Percentiles rank a stretch among this genome's conserved stretches.
Conservation (phyloP, 2,329 filamentous ascomycete species). For the Thermoascus crustaceus region DNA sequence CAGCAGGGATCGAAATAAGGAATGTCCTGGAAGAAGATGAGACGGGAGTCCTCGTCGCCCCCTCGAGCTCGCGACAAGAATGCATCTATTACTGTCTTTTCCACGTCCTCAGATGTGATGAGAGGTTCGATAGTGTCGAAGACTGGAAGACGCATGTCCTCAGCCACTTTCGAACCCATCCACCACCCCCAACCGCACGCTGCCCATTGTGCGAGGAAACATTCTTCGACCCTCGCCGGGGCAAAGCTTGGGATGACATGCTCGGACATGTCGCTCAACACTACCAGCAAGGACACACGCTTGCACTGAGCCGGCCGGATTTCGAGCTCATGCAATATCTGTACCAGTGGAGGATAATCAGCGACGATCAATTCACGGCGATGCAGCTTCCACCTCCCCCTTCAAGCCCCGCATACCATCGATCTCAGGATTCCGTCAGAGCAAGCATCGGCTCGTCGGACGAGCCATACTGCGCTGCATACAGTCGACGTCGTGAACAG, state of each 20-base stretch:
- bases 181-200: constrained; percentile 31
- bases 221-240: constrained; percentile 13
- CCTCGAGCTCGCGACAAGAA: constrained; percentile 7
- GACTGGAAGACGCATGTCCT: constrained; percentile 38
- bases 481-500: constrained; percentile 32
- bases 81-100: constrained; percentile 33
- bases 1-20: constrained; percentile 15
- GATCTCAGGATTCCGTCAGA: constrained; percentile 27
- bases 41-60: constrained; percentile 22
- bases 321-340: constrained; percentile 40
- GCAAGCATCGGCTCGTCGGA: constrained; percentile 31
- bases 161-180: constrained; percentile 36
- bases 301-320: constrained; percentile 33
- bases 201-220: constrained; percentile 35
- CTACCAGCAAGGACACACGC: constrained; percentile 33
- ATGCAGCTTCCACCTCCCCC: constrained; percentile 34
- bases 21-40: constrained; percentile 21
- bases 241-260: constrained; percentile 34
- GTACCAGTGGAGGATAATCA: constrained; percentile 35
- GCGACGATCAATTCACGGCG: constrained; percentile 35
- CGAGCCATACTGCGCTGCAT: constrained; percentile 32
- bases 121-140: constrained; percentile 29
- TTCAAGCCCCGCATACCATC: constrained; percentile 29
- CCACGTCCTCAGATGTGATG: constrained; percentile 36
- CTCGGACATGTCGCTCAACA: constrained; percentile 36